Percentiles rank a stretch among this genome's conserved stretches.
Evolutionary conservation across 1,139 yeast species (phyloP).

Genomic region (Eremothecium gossypii): DNA sequence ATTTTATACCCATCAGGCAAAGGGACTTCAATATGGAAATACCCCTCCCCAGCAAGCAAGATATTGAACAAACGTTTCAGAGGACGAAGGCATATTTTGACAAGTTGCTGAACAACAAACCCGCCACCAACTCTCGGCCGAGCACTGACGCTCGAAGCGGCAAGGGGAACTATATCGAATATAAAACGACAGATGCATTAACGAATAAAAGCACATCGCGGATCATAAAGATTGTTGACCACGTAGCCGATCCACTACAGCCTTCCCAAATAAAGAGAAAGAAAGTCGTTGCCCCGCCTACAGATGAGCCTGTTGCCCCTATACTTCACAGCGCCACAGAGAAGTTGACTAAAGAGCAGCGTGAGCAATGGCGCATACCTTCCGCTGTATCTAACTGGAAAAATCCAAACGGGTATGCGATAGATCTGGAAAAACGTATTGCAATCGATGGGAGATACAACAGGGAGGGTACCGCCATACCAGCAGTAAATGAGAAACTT

Average conservation of each 20-base stretch:
- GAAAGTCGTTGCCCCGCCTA: slow-evolving; percentile 69
- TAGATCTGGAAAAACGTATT: slow-evolving; percentile 69
- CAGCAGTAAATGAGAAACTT: slow-evolving; percentile 50
- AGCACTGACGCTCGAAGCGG: not conserved
- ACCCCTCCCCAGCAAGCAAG: slow-evolving; percentile 36
- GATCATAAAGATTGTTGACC: slow-evolving; percentile 47
- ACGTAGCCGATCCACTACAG: slow-evolving; percentile 72
- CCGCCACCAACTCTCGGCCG: not conserved
- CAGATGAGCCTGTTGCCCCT: slow-evolving; percentile 42
- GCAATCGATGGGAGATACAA: slow-evolving; percentile 45
- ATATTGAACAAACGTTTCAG: slow-evolving; percentile 33
- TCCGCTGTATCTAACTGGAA: slow-evolving; percentile 94
- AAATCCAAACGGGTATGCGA: slow-evolving; percentile 83
- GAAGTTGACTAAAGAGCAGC: slow-evolving; percentile 65
- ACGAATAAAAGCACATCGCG: slow-evolving; percentile 19
- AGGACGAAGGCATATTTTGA: slow-evolving; percentile 43
- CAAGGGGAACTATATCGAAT: not conserved
- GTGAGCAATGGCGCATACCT: slow-evolving; percentile 80
- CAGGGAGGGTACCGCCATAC: slow-evolving; percentile 15
- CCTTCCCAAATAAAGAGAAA: slow-evolving; percentile 73
- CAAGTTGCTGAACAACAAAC: slow-evolving; percentile 35
- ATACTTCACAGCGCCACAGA: slow-evolving; percentile 26
- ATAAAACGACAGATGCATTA: not conserved
- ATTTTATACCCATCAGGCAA: slow-evolving; percentile 41
- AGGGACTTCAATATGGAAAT: slow-evolving; percentile 30